Base-by-base conservation (phyloP, 495 filamentous ascomycete genomes). In the Chaetomium fimeti region DNA sequence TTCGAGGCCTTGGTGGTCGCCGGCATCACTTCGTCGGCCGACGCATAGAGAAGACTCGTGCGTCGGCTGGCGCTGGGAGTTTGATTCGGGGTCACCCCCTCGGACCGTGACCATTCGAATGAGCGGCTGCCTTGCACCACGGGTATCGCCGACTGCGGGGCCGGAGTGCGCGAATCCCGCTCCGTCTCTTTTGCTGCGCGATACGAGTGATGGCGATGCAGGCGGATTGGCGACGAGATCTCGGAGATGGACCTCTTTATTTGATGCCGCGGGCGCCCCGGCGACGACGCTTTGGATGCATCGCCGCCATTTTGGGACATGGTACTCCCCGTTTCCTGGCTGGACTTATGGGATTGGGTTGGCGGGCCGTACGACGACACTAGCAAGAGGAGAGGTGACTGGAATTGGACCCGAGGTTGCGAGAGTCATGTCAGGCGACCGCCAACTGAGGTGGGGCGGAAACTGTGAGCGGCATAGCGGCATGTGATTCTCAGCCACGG, bases 161-260 rank as follows among this genome's bases (percentile, higher is more conserved):
- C 60, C 15, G 74, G 66, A 38, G 74, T 72, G 62, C 75, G 74
- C 38, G 72, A 69, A 56, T 80, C 77, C 52, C 73, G 76, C 27
- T 79, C 58, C 3, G 53, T 62, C 22, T 74, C 69, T 27, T 51
- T 66, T 59, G 66, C 57, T 60, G 40, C 66, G 60, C 73, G 59
- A 69, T 77, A 38, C 54, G 75, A 71, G 63, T 78, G 74, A 66
- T 79, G 78, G 49, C 80, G 78, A 60, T 77, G 75, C 43, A 76
- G 72, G 61, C 76, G 78, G 66, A 80, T 74, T n/a, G 81, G 74
- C 38, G 77, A 75, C 38, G 82, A 80, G 55, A 81, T 68, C 64
- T 85, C 81, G 56, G 77, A 76, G 55, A 82, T 80, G 40, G 81
- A 83, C 13, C 79, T 78, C 57, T 74, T 76, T 51, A 82, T 74